These are phyloP conservation scores for Pilaira anomala DNA, from an alignment of 192 early-diverging fungal genomes.

Conservation along the genomic window DNA sequence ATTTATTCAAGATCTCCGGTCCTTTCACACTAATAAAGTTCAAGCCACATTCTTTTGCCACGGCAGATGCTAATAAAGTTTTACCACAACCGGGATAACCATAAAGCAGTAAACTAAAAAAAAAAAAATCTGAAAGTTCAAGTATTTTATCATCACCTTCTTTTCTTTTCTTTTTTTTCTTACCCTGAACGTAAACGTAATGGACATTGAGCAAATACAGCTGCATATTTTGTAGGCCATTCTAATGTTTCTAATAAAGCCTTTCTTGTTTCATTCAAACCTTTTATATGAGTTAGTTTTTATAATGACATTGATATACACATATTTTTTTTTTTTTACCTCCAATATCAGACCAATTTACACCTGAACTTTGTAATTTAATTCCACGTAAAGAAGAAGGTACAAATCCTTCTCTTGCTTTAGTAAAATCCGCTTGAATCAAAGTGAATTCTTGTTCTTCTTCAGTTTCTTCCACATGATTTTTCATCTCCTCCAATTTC, in stretches of 20 bases:
- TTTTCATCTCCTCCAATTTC: background rate
- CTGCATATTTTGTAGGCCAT: conserved; percentile 91
- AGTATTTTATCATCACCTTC: background rate
- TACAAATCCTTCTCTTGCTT: conserved; percentile 73
- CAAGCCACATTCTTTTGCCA: conserved; percentile 94
- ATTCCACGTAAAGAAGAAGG: conserved; percentile 79
- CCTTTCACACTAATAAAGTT: conserved; percentile 98
- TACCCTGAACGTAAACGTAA: conserved; percentile 88
- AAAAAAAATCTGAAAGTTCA: background rate
- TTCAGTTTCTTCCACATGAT: background rate
- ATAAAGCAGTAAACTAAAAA: conserved; percentile 77
- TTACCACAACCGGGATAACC: conserved; percentile 99
- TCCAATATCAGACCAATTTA: conserved; percentile 88
- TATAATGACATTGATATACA: background rate
- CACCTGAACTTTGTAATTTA: conserved; percentile 69
- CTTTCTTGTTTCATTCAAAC: conserved; percentile 71
- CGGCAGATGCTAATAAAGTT: conserved; percentile 91
- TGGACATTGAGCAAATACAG: conserved; percentile 85
- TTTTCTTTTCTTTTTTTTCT: background rate
- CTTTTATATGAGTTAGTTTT: background rate
- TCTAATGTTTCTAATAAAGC: conserved; percentile 89
- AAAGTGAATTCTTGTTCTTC: conserved; percentile 38
- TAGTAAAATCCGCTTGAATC: conserved; percentile 63
- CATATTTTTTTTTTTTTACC: conserved; percentile 32
- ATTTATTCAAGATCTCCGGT: conserved; percentile 97